These are phyloP conservation scores for Elsinoe ampelina DNA, from an alignment of 2,329 filamentous ascomycete species.

Conservation along the genomic window DNA sequence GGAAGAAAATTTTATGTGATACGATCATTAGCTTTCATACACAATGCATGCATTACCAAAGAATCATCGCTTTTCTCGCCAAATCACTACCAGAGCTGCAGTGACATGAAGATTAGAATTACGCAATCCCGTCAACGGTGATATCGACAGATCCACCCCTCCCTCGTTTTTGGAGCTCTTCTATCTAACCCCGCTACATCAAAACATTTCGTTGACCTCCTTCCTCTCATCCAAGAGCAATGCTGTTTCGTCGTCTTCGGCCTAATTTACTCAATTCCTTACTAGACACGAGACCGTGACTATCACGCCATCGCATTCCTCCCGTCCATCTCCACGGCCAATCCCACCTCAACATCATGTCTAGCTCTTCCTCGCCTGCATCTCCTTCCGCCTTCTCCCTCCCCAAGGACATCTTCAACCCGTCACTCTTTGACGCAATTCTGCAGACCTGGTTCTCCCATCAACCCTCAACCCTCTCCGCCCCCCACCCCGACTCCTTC, in stretches of 20 bases:
- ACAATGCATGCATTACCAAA: not conserved
- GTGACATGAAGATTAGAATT: not conserved
- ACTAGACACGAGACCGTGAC: no score
- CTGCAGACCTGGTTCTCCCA: conserved; percentile 33
- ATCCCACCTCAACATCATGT: no score
- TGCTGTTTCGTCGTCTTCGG: no score
- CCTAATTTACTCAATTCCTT: no score
- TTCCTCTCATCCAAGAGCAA: no score
- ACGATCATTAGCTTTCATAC: not conserved
- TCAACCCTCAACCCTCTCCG: conserved; percentile 23
- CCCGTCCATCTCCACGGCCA: not conserved
- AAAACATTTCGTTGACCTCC: no score
- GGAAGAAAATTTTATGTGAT: not conserved
- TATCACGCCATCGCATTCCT: no score
- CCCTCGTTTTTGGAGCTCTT: no score
- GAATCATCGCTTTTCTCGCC: no score
- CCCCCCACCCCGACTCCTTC: conserved; percentile 20
- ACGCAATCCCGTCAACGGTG: not conserved
- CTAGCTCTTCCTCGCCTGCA: not conserved
- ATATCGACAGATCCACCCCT: no score
- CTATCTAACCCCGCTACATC: no score
- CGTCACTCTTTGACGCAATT: conserved; percentile 29
- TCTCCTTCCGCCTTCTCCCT: conserved; percentile 23
- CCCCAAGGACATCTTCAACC: conserved; percentile 33
- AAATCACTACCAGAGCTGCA: no score